Conservation (phyloP, 2,329 filamentous ascomycete species). For the Talaromyces sp. region DNA sequence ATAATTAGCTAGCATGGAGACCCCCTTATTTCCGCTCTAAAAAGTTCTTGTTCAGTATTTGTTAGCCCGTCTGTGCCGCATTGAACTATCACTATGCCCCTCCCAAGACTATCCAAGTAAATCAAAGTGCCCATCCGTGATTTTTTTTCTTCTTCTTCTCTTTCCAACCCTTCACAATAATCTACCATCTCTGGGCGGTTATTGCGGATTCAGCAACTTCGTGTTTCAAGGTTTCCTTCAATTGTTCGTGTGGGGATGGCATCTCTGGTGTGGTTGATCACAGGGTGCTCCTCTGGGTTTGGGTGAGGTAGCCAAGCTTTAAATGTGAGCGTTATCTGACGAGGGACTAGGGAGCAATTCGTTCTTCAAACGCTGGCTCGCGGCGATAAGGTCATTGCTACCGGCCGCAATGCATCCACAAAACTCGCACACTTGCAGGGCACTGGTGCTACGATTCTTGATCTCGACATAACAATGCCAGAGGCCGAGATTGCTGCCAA, state of each 20-base stretch:
- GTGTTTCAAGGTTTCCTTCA: not conserved
- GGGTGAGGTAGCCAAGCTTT: not conserved
- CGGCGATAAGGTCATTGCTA: constrained; percentile 9
- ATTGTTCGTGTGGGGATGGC: not conserved
- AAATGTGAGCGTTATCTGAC: not conserved
- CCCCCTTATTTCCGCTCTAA: not conserved
- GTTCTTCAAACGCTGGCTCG: constrained; percentile 8
- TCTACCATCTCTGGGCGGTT: not conserved
- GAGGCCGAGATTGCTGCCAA: constrained; percentile 5
- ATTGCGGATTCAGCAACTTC: not conserved
- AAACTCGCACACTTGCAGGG: constrained; percentile 7
- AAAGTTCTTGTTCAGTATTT: not conserved
- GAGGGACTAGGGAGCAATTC: constrained; percentile 5
- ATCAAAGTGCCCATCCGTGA: not conserved
- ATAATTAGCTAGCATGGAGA: not conserved
- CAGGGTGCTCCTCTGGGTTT: constrained; percentile 9
- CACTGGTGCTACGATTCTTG: constrained; percentile 6
- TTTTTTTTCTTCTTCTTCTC: not conserved
- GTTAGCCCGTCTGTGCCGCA: not conserved
- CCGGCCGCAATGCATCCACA: constrained; percentile 9
- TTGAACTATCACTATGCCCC: not conserved
- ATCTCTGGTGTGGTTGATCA: constrained; percentile 8
- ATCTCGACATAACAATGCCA: constrained; percentile 6
- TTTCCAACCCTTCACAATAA: not conserved
- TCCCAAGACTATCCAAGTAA: not conserved